Conservation (phyloP, 768 basidiomycete genomes). For the Tylopilus sp. region DNA sequence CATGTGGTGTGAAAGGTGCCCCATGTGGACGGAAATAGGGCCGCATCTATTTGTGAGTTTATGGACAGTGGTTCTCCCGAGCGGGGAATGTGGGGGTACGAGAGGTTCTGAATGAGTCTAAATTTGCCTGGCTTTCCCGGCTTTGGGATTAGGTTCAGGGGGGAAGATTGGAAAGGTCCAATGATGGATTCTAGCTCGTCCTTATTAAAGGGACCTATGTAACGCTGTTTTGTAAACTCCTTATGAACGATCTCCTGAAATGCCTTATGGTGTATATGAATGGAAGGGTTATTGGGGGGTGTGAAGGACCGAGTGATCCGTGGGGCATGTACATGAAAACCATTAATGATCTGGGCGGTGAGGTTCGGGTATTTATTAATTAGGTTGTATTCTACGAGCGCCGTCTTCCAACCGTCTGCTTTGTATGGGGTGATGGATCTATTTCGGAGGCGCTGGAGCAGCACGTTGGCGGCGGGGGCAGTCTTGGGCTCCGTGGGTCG, state of each 20-base stretch:
- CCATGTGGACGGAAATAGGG: not conserved
- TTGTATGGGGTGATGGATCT: not conserved
- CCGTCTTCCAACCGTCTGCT: accelerated
- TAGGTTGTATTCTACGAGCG: not conserved
- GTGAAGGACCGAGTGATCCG: not conserved
- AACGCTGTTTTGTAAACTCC: not conserved
- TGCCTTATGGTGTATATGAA: not conserved
- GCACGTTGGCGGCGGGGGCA: not conserved
- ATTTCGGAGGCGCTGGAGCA: not conserved
- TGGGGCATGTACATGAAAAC: not conserved
- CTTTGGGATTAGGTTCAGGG: not conserved
- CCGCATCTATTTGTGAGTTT: not conserved
- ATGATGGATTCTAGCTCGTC: not conserved
- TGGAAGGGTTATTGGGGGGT: not conserved
- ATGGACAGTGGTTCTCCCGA: not conserved
- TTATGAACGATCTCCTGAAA: not conserved
- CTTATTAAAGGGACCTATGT: not conserved
- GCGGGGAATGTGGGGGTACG: not conserved
- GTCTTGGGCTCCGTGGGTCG: not conserved
- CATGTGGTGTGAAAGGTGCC: not conserved
- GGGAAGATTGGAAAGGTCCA: not conserved
- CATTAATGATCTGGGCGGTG: not conserved
- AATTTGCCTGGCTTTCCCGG: not conserved
- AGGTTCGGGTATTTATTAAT: not conserved
- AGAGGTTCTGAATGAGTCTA: not conserved